Base-by-base conservation (phyloP, 2,329 filamentous ascomycete genomes). In the Pseudogymnoascus sp. region DNA sequence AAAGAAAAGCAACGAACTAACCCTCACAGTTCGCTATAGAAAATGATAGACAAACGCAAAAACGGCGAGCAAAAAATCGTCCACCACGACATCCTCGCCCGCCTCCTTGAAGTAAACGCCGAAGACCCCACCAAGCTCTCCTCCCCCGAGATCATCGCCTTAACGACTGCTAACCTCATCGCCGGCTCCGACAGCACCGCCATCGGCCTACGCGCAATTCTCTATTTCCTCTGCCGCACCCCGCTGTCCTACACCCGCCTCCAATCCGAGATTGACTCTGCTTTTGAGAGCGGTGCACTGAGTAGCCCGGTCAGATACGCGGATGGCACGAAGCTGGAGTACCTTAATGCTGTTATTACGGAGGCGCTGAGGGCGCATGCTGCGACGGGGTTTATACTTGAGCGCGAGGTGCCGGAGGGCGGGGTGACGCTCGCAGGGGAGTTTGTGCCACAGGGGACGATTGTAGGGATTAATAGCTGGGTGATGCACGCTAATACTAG, bases 271-370 rank as follows among this genome's bases (percentile, higher is more conserved):
- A n/a, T 48, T 1, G 41, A 48, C 4, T 13, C n/a, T 0, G 41
- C 41, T 0, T 48, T 80, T 18, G 68, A 74, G 41, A 65, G 59
- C 2, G 70, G 71, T 6, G 62, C 64, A 0, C 60, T 73, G 4
- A 63, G 62, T 1, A 63, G 61, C 19, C 65, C 68, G 1, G 65
- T 67, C 0, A 61, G 62, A 5, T 70, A 67, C 57, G 45, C 38
- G 0, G 56, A 62, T 13, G 65, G 69, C 33, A 71, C 64, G 19
- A 68, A 65, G 28, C 69, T 74, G 7, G 71, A 69, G n/a, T 78
- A 81, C 65, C 74, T 83, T 63, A 70, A 76, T 52, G 76, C 78
- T 0, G 73, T 78, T 0, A 69, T 81, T 21, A 75, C 74, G 19
- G 79, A 82, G 62, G 69, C 72, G 0, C 69, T 79, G 62, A 72